Evolutionary conservation across 2,329 filamentous ascomycete species (phyloP).

Genomic region (Trichoderma sp.): DNA sequence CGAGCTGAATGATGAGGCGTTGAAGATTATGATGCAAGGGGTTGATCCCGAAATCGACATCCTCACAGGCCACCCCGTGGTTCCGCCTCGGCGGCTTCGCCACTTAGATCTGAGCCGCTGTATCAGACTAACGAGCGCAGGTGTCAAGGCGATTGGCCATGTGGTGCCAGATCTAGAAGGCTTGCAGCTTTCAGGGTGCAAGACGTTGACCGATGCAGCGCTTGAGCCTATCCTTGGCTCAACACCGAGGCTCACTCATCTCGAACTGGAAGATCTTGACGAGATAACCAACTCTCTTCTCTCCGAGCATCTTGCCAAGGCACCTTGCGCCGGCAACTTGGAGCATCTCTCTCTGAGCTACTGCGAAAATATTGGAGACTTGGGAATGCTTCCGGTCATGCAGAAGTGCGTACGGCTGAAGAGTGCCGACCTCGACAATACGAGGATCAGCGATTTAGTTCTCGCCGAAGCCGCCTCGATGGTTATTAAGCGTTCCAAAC

Average conservation of each 20-base stretch:
- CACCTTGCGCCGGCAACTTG: slow-evolving; percentile 69
- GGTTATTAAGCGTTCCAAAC: slow-evolving; percentile 62
- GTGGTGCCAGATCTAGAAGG: slow-evolving; percentile 79
- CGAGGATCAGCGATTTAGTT: slow-evolving; percentile 80
- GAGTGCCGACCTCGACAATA: slow-evolving; percentile 88
- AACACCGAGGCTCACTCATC: slow-evolving; percentile 73
- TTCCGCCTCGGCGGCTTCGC: slow-evolving; percentile 73
- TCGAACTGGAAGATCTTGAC: slow-evolving; percentile 85
- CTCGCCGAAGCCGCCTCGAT: slow-evolving; percentile 82
- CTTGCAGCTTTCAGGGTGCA: slow-evolving; percentile 77
- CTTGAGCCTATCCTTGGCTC: slow-evolving; percentile 72
- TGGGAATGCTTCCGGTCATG: slow-evolving; percentile 78
- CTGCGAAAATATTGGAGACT: slow-evolving; percentile 81
- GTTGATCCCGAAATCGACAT: slow-evolving; percentile 74
- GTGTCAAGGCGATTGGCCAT: slow-evolving; percentile 68
- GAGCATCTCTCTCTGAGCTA: slow-evolving; percentile 85
- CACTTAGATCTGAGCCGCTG: slow-evolving; percentile 86
- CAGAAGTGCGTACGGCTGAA: slow-evolving; percentile 68
- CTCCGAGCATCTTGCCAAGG: slow-evolving; percentile 68
- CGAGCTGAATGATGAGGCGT: slow-evolving; percentile 71
- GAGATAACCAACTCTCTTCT: slow-evolving; percentile 73
- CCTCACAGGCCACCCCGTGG: slow-evolving; percentile 71
- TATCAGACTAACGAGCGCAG: slow-evolving; percentile 66
- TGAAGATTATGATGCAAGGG: slow-evolving; percentile 75
- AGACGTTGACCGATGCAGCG: slow-evolving; percentile 68